A percentile compares a stretch with the other conserved stretches of the same genome.
phyloP scores from a whole-genome alignment of 78 protist genomes.

The Mastigamoeba balamuthi region DNA sequence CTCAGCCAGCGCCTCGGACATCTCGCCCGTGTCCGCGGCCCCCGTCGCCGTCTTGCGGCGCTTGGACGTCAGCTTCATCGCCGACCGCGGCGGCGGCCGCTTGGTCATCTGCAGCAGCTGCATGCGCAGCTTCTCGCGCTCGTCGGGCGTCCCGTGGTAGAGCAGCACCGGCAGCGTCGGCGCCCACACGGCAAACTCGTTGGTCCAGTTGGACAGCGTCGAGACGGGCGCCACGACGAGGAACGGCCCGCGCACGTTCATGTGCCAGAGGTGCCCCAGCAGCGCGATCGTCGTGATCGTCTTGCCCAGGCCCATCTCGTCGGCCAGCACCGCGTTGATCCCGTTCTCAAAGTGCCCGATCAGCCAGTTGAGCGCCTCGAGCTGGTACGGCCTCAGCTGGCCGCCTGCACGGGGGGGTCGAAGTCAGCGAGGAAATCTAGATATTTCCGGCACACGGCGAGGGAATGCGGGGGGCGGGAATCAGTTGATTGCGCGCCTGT shows the following conservation, averaged over 20 bases:
- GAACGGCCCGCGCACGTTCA: conserved; percentile 74
- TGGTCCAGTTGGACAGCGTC: conserved; percentile 86
- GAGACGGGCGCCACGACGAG: conserved; percentile 93
- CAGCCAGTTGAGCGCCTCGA: conserved; percentile 92
- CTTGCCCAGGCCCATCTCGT: conserved; percentile 90
- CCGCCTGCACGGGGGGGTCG: too few species aligned
- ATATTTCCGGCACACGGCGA: too few species aligned
- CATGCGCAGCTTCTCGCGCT: conserved; percentile 14
- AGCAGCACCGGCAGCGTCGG: conserved; percentile 33
- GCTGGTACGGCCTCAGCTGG: conserved; percentile 81
- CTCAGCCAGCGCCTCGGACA: background rate
- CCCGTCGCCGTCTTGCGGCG: too few species aligned
- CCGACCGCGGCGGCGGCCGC: too few species aligned
- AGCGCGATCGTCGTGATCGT: conserved; percentile 85
- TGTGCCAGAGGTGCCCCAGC: conserved; percentile 55
- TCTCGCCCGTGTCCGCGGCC: too few species aligned
- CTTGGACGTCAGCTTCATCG: too few species aligned
- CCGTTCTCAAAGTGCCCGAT: conserved; percentile 57
- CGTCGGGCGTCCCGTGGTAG: conserved; percentile 63
- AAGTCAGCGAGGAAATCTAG: too few species aligned
- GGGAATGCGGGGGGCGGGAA: too few species aligned
- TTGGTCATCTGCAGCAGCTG: too few species aligned
- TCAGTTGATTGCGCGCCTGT: too few species aligned
- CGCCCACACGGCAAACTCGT: conserved; percentile 79
- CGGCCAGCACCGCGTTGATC: conserved; percentile 87